Base-by-base conservation (phyloP, 306 rosid species). In the Sicyos edulis region DNA sequence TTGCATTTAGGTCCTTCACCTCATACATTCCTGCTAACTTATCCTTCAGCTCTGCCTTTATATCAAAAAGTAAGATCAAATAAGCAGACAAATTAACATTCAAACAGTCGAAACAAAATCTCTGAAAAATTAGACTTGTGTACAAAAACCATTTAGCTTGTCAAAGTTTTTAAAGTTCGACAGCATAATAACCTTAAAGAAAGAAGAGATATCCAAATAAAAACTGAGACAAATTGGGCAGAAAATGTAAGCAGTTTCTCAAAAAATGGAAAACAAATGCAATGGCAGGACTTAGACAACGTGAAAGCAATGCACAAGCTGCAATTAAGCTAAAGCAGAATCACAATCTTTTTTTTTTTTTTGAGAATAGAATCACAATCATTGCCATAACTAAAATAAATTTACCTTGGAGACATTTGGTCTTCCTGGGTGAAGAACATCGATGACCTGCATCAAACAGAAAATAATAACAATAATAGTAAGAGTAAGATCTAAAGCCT, bases 1-100 rank as follows among this genome's bases (percentile, higher is more conserved):
- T 80, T 1, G 74, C 62, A 72, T 55, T 80, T 6, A 51, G 3
- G 37, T 80, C 80, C 62, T 80, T 80, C 40, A 80, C 83, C 0
- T 75, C 74, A 9, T 80, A 80, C 26, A 80, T 45, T 70, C 69
- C 64, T 8, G 42, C 21, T 42, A 80, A 59, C 65, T 80, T 75
- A 42, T 80, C 80, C 57, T 75, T 75, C 64, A 79, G 75, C 63
- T 79, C 83, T 10, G 76, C 78, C 82, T 78, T 78, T 75, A 68
- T 54, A 32, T 32, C 49, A 72, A 45, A 47, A 58, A 55, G 20
- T 19, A 17, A 15, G 14, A 42, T 32, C 61, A 32, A 10, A 29
- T 17, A 51, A 17, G 11, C 10, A 1, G 12, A 54, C 8, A 10
- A 54, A 32, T 71, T 10, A 52, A 10, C 26, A 71, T 1, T 10